phyloP scores from a whole-genome alignment of 1,284 basidiomycete species.

The Puccinia polysora region DNA sequence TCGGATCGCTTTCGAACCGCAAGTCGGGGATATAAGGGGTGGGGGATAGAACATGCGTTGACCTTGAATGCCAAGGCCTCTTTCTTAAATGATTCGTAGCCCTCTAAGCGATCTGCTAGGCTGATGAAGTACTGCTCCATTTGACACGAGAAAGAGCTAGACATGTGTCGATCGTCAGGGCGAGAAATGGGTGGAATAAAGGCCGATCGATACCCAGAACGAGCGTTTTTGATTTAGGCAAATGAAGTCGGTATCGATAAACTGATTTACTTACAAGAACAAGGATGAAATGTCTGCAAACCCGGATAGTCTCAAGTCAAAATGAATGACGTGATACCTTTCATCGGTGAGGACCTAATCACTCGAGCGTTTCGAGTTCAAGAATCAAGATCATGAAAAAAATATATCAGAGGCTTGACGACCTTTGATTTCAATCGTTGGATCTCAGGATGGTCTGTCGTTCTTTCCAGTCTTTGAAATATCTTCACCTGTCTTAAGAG shows the following conservation, averaged over 20 bases:
- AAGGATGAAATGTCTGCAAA: constrained; percentile 72
- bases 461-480: too few relatives aligned
- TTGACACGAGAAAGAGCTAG: constrained; percentile 63
- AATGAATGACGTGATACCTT: constrained; percentile 70
- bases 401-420: too few relatives aligned
- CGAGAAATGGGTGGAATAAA: neutral
- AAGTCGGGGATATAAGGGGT: neutral
- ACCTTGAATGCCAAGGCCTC: constrained; percentile 69
- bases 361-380: neutral
- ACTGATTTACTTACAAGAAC: constrained; percentile 54
- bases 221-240: neutral
- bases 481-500: constrained; percentile 61
- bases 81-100: constrained; percentile 67
- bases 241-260: neutral
- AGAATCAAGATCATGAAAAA: neutral
- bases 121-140: constrained; percentile 73
- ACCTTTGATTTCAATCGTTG: too few relatives aligned
- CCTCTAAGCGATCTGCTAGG: constrained; percentile 61
- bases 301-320: constrained; percentile 74
- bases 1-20: neutral
- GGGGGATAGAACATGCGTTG: neutral
- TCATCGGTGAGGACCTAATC: constrained; percentile 59
- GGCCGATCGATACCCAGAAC: too few relatives aligned
- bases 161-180: neutral
- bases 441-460: too few relatives aligned